phyloP scores from a whole-genome alignment of 2,329 filamentous ascomycete genomes.

The Fusarium zealandicum region DNA sequence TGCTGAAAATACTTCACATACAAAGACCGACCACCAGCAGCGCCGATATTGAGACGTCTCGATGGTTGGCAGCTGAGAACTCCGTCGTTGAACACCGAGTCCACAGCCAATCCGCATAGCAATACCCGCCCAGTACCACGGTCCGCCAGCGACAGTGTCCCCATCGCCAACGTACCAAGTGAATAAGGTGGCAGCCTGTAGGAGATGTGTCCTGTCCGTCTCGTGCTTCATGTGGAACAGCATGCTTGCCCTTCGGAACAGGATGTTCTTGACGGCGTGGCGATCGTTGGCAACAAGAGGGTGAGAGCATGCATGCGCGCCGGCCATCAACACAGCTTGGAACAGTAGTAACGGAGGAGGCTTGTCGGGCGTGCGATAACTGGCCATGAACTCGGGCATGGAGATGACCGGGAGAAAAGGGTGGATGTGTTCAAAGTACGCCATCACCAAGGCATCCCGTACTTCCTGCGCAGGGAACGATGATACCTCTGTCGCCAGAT shows the following conservation, averaged over 20 bases:
- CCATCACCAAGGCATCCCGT: constrained; percentile 32
- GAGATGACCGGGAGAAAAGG: constrained; percentile 37
- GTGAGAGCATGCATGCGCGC: constrained; percentile 36
- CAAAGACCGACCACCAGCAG: constrained; percentile 39
- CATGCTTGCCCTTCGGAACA: constrained; percentile 38
- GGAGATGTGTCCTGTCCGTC: constrained; percentile 35
- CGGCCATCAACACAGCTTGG: constrained; percentile 38
- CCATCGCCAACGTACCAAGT: constrained; percentile 40
- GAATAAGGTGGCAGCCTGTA: constrained; percentile 35
- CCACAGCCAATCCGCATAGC: constrained; percentile 35
- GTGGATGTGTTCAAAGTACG: constrained; percentile 39
- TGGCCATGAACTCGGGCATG: constrained; percentile 36
- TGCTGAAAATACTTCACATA: constrained; percentile 36
- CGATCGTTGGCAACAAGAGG: constrained; percentile 36
- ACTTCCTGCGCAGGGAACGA: constrained; percentile 39
- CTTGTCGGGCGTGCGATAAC: constrained; percentile 32
- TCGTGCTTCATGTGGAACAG: constrained; percentile 40
- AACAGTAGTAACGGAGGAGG: constrained; percentile 32
- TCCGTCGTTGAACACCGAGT: constrained; percentile 30
- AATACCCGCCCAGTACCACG: constrained; percentile 40
- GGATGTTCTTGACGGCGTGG: constrained; percentile 39
- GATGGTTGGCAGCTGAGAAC: constrained; percentile 27
- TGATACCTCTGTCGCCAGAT: constrained; percentile 32
- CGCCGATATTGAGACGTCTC: constrained; percentile 38
- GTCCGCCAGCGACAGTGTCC: constrained; percentile 33